Base-by-base conservation (phyloP, 495 filamentous ascomycete genomes). In the Lasiosphaeria ovina region DNA sequence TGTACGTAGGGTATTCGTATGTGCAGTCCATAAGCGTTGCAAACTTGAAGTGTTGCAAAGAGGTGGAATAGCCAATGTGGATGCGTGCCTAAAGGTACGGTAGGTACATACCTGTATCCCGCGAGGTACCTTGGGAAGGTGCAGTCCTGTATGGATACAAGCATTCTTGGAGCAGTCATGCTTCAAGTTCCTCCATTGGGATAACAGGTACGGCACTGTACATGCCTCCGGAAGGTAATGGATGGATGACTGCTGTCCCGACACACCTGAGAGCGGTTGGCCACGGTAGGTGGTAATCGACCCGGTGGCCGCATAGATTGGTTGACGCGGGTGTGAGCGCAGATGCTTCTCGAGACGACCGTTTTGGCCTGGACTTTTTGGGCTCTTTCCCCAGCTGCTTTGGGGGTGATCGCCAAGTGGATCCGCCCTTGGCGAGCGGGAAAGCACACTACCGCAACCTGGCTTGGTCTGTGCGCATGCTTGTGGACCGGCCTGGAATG, bases 231-330 rank as follows among this genome's bases (percentile, higher is more conserved):
- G 24, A 24, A 11, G 12, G n/a, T 12, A n/a, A 24, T 40, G 16
- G 33, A 7, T 10, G 8, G 17, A 12, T 54, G 51, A 54, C 44
- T 11, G 44, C 44, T 47, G 44, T 47, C 12, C 44, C 11, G 6
- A 45, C 11, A 45, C 6, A 45, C 3, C 3, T 3, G 33, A 53
- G 45, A 49, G 42, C 16, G 17, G 51, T 35, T 35, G 17, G 38
- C 48, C 47, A 54, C 50, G 34, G 32, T 54, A 44, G n/a, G 12
- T 54, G 11, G 16, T 53, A 34, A 42, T 45, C 51, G 59, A 61
- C 60, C 54, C 16, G 32, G 54, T 17, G 51, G 17, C 47, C 24
- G 51, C 47, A 62, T 35, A 40, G 60, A 57, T 62, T 54, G 60
- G 60, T 62, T 57, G 54, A 48, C 9, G 48, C 51, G 60, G 48